Evolutionary conservation across 1,284 basidiomycete genomes (phyloP).

Genomic region (Irpex rosettiformis): DNA sequence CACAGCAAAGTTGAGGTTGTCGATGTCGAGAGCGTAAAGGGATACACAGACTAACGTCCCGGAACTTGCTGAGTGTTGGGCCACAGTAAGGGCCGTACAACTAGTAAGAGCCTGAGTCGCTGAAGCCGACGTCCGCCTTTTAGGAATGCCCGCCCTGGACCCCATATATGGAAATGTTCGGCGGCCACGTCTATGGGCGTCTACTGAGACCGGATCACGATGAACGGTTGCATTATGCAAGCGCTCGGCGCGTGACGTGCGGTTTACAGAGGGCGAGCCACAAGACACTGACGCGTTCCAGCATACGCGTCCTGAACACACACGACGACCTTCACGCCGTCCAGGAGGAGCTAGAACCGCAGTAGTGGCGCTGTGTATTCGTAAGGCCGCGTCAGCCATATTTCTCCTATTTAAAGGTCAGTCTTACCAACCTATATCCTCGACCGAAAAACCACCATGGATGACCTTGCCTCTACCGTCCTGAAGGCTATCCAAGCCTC

Average conservation of each 20-base stretch:
- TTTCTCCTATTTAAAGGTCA: conserved; percentile 18
- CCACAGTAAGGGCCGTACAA: no score
- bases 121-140: background rate
- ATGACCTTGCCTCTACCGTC: background rate
- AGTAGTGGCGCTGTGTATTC: background rate
- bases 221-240: background rate
- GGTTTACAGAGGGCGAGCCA: background rate
- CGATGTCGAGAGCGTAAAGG: background rate
- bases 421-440: conserved; percentile 5
- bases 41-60: no score
- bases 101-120: background rate
- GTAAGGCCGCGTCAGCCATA: conserved; percentile 24
- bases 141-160: background rate
- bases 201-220: background rate
- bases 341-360: background rate
- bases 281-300: conserved; percentile 2
- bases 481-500: background rate
- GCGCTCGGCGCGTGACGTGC: background rate
- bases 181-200: background rate
- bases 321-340: background rate
- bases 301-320: conserved; percentile 1
- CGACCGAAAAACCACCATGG: conserved; percentile 2
- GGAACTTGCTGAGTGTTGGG: no score
- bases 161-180: background rate
- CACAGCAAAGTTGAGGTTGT: background rate